Evolutionary conservation across 78 protist species (phyloP).

Genomic region (Dictyostelium citrinum): DNA sequence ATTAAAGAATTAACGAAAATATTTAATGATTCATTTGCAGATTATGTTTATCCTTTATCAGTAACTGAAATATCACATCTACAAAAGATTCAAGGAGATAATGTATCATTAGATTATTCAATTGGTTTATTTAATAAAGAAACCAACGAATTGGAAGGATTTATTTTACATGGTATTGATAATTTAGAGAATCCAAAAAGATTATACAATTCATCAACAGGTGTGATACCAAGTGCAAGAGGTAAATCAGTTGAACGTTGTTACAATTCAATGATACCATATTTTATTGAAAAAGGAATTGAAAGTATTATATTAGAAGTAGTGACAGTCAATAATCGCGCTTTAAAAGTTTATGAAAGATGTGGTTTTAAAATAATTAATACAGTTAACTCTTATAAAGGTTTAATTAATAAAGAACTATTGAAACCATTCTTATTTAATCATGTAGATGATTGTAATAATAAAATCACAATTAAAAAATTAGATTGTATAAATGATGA

Average conservation of each 20-base stretch:
- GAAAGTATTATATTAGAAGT: conserved; percentile 3
- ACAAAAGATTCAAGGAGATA: conserved; percentile 8
- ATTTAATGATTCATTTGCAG: background rate
- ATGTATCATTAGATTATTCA: background rate
- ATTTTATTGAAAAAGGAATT: background rate
- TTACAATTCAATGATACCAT: background rate
- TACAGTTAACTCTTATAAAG: background rate
- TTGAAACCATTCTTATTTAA: background rate
- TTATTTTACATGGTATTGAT: background rate
- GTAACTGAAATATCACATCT: background rate
- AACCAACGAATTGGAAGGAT: background rate
- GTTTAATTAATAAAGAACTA: background rate
- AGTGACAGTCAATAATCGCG: background rate
- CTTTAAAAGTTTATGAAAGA: background rate
- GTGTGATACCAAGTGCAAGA: conserved; percentile 8
- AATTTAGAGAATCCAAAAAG: background rate
- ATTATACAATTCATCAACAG: conserved; percentile 6
- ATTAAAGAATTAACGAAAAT: background rate
- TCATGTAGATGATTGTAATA: background rate
- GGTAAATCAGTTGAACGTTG: background rate
- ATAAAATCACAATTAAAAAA: background rate
- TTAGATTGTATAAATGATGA: background rate
- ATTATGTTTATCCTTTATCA: background rate
- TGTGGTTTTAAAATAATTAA: background rate
- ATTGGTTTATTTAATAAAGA: background rate